These are phyloP conservation scores for Monosporascus sp. DNA, from an alignment of 2,329 filamentous ascomycete genomes.

Conservation along the genomic window DNA sequence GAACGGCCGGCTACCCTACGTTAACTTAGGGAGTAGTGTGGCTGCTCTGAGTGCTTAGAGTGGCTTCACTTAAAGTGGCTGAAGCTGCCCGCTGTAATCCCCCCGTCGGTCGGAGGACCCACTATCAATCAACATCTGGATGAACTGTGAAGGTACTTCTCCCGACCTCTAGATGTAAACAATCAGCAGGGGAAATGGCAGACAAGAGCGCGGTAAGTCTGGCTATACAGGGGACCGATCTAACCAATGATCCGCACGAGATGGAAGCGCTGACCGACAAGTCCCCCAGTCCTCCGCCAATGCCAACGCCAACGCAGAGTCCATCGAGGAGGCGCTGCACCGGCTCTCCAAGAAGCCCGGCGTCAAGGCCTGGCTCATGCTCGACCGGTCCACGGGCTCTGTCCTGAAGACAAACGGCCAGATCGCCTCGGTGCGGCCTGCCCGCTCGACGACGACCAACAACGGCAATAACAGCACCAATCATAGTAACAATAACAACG, in stretches of 20 bases:
- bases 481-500: slow-evolving; percentile 4
- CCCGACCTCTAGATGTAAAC: neutral
- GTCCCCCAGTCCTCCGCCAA: no score
- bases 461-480: slow-evolving; percentile 3
- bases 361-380: slow-evolving; percentile 71
- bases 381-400: slow-evolving; percentile 66
- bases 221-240: no score
- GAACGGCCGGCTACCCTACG: no score
- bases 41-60: neutral
- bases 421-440: slow-evolving; percentile 52
- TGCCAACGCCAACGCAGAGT: slow-evolving; percentile 45
- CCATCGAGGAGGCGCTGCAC: slow-evolving; percentile 60
- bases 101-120: neutral
- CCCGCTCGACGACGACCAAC: slow-evolving; percentile 24
- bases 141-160: neutral
- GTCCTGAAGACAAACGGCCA: slow-evolving; percentile 73
- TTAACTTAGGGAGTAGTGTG: neutral
- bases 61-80: neutral
- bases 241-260: no score
- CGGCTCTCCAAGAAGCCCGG: slow-evolving; percentile 73
- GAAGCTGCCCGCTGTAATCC: neutral
- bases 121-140: neutral
- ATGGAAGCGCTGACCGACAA: no score
- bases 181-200: slow-evolving; percentile 13
- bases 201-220: slow-evolving; percentile 22